These are phyloP conservation scores for Phaeosphaeriaceae sp. DNA, from an alignment of 2,329 filamentous ascomycete species.

Conservation along the genomic window DNA sequence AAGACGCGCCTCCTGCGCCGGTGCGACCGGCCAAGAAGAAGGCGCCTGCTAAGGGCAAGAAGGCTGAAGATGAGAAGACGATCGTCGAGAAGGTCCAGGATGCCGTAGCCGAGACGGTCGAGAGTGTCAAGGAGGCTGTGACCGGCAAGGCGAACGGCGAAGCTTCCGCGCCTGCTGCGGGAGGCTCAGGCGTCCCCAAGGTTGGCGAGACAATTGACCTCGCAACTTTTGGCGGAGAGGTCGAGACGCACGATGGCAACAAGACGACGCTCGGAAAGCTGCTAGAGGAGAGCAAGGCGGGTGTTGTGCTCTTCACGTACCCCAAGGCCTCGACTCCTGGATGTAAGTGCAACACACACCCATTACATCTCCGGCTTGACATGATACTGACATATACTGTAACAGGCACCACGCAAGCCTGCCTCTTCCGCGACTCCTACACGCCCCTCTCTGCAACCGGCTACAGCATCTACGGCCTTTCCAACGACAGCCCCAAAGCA, in stretches of 20 bases:
- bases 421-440: conserved; percentile 90
- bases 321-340: conserved; percentile 93
- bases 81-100: conserved; percentile 45
- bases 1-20: conserved; percentile 60
- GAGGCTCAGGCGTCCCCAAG: conserved; percentile 34
- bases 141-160: conserved; percentile 40
- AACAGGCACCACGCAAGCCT: conserved; percentile 88
- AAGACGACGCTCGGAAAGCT: conserved; percentile 82
- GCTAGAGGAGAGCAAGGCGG: conserved; percentile 80
- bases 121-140: conserved; percentile 41
- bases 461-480: conserved; percentile 88
- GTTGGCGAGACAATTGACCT: conserved; percentile 62
- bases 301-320: conserved; percentile 93
- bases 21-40: conserved; percentile 58
- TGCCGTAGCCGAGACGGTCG: conserved; percentile 41
- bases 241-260: conserved; percentile 84
- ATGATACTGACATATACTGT: conserved; percentile 15
- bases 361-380: not conserved
- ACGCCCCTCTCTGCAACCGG: conserved; percentile 76
- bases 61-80: conserved; percentile 36
- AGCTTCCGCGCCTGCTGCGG: conserved; percentile 29
- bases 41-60: conserved; percentile 49
- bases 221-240: conserved; percentile 67
- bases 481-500: conserved; percentile 83
- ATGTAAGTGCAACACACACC: conserved; percentile 69